Base-by-base conservation (phyloP, 2,329 filamentous ascomycete species). In the Fusarium solani-melongenae region DNA sequence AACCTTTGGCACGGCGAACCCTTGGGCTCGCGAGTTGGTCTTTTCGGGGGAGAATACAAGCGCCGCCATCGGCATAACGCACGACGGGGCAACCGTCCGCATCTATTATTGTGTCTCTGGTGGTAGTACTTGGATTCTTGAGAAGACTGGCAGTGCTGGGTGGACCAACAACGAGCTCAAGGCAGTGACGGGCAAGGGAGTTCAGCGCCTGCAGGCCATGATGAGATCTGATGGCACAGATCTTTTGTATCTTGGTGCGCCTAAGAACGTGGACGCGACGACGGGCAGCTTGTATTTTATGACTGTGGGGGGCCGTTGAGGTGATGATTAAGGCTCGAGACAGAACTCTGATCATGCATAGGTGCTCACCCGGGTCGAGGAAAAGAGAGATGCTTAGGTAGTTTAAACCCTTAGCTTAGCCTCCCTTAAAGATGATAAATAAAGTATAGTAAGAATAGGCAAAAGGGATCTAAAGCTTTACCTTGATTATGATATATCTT, bases 61-160 rank as follows among this genome's bases (percentile, higher is more conserved):
- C 20, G 72, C 74, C 1, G 70, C 70, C 2, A 34, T 76, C n/a
- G 70, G 70, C 6, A 51, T 76, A 49, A 72, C 65, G 8, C 74
- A 74, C 57, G 62, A 76, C 49, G 70, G 62, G 29, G 69, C 46
- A 4, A 71, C 67, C 5, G 70, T 70, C 1, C 56, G 73, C 34
- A 74, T 76, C 38, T 76, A 74, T 56, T 76, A 76, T 66, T 76
- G 72, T 33, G 64, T 71, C 2, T 60, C 61, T 7, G 61, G 61
- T 2, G 73, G 67, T 12, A 73, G 72, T 20, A 56, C 66, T 8
- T 74, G 68, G 49, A 74, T 78, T 12, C 69, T 71, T 9, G 69
- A 71, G 46, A 71, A 69, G 20, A 41, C 34, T 2, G 46, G 59
- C 1, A 70, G 69, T 0, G 24, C 59, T 2, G 64, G 64, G 0